These are phyloP conservation scores for Aquilaria yunnanensis DNA, from an alignment of 345 rosid species.

Conservation along the genomic window DNA sequence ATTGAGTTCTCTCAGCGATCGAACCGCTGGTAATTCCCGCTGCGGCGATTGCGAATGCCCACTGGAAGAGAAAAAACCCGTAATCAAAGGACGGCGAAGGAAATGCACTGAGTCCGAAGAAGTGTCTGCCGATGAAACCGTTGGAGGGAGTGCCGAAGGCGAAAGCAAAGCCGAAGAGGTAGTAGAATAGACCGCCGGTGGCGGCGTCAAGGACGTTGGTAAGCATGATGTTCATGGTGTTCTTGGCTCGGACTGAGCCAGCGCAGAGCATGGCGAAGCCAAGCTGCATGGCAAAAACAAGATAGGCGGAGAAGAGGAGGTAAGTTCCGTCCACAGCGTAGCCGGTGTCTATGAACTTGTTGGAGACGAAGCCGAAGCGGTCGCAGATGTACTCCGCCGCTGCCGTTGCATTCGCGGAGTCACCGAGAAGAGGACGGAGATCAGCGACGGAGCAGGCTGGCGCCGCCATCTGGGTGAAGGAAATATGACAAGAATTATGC, in stretches of 20 bases:
- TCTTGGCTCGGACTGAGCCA: constrained; percentile 52
- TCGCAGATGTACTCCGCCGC: constrained; percentile 49
- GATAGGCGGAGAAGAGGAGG: constrained; percentile 58
- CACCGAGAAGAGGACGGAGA: constrained; percentile 30
- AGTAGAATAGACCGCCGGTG: constrained; percentile 46
- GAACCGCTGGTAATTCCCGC: constrained; percentile 63
- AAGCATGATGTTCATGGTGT: constrained; percentile 61
- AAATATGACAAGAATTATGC: neutral
- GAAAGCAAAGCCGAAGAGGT: constrained; percentile 52
- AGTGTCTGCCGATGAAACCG: constrained; percentile 47
- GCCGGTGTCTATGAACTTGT: constrained; percentile 31
- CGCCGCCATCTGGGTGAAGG: constrained; percentile 9
- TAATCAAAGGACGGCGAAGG: constrained; percentile 30
- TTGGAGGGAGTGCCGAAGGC: constrained; percentile 46
- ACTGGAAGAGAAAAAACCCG: constrained; percentile 38
- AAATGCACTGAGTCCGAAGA: constrained; percentile 33
- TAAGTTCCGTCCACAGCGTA: constrained; percentile 49
- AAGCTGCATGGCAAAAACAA: constrained; percentile 52
- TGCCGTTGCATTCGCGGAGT: constrained; percentile 22
- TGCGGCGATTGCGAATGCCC: constrained; percentile 58
- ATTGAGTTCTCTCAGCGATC: constrained; percentile 52
- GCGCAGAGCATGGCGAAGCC: constrained; percentile 61
- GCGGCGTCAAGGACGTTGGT: constrained; percentile 61
- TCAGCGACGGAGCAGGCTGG: constrained; percentile 29
- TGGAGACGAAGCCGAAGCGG: constrained; percentile 23